These are phyloP conservation scores for Lactarius tabidus DNA, from an alignment of 768 basidiomycete genomes.

Conservation along the genomic window DNA sequence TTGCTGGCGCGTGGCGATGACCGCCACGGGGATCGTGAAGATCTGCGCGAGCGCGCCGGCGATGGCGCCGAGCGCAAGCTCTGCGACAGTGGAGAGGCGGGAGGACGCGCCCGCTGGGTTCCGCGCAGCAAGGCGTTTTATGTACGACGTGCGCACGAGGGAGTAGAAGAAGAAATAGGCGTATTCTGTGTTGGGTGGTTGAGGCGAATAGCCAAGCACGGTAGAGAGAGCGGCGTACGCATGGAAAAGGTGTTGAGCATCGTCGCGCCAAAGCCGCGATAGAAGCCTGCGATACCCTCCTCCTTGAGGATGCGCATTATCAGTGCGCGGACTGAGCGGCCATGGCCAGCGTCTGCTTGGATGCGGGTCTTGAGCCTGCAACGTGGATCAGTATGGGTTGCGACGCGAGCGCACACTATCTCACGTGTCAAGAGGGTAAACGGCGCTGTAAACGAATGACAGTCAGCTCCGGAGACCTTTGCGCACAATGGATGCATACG, in stretches of 20 bases:
- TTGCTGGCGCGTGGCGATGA: conserved; percentile 97
- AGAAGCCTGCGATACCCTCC: conserved; percentile 81
- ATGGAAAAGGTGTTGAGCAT: conserved; percentile 99
- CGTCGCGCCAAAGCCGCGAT: conserved; percentile 90
- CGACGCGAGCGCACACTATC: background rate
- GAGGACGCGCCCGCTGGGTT: conserved; percentile 58
- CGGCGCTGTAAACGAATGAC: conserved; percentile 50
- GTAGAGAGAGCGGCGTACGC: conserved; percentile 53
- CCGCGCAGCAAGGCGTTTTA: conserved; percentile 59
- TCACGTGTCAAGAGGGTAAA: conserved; percentile 89
- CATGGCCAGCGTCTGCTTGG: conserved; percentile 68
- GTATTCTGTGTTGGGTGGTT: conserved; percentile 58
- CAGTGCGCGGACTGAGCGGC: conserved; percentile 59
- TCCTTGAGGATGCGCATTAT: conserved; percentile 67
- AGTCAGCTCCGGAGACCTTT: background rate
- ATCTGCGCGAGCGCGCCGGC: conserved; percentile 95
- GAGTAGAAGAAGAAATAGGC: conserved; percentile 99
- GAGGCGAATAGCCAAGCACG: background rate
- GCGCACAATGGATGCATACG: conserved; percentile 49
- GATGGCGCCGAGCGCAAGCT: conserved; percentile 83
- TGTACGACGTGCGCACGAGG: conserved; percentile 78
- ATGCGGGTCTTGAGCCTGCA: conserved; percentile 89
- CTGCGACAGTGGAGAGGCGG: conserved; percentile 69
- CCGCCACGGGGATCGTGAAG: conserved; percentile 96
- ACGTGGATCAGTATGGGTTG: background rate